Conservation (phyloP, 768 basidiomycete genomes). For the Kwoniella newhampshirensis region DNA sequence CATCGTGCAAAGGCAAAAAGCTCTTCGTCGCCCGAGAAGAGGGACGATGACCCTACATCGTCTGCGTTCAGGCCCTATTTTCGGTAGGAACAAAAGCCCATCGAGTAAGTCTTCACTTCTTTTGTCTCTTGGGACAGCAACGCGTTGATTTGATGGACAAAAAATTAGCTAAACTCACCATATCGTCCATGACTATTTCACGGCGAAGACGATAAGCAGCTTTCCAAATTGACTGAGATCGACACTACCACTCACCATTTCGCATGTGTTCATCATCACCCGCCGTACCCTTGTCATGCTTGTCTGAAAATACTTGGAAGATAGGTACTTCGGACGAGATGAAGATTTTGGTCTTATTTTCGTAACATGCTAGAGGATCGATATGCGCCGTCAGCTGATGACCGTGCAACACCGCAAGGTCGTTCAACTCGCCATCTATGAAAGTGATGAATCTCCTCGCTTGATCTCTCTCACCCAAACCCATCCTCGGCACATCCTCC, state of each 20-base stretch:
- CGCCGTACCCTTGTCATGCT: conserved; percentile 55
- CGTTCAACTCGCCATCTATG: conserved; percentile 71
- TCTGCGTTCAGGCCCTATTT: conserved; percentile 77
- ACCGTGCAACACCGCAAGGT: background rate
- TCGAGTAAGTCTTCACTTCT: conserved; percentile 31
- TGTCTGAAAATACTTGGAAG: conserved; percentile 82
- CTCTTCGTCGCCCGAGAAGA: conserved; percentile 96
- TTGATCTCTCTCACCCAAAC: conserved; percentile 78
- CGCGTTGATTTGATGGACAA: too few relatives aligned
- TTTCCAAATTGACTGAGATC: background rate
- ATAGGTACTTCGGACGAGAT: conserved; percentile 90
- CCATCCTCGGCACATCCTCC: conserved; percentile 83
- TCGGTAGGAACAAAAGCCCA: conserved; percentile 16
- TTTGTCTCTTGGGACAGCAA: background rate
- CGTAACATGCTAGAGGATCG: conserved; percentile 72
- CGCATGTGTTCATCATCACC: conserved; percentile 72
- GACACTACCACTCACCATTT: conserved; percentile 45
- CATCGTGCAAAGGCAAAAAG: conserved; percentile 95
- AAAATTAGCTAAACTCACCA: conserved; percentile 59
- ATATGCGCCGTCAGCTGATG: background rate
- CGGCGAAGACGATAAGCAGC: background rate
- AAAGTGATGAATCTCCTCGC: conserved; percentile 96
- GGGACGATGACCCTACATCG: conserved; percentile 74
- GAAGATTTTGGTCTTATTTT: conserved; percentile 91
- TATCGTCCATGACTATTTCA: conserved; percentile 78